Evolutionary conservation across 306 rosid genomes (phyloP).

Genomic region (Abrus pulchellus): DNA sequence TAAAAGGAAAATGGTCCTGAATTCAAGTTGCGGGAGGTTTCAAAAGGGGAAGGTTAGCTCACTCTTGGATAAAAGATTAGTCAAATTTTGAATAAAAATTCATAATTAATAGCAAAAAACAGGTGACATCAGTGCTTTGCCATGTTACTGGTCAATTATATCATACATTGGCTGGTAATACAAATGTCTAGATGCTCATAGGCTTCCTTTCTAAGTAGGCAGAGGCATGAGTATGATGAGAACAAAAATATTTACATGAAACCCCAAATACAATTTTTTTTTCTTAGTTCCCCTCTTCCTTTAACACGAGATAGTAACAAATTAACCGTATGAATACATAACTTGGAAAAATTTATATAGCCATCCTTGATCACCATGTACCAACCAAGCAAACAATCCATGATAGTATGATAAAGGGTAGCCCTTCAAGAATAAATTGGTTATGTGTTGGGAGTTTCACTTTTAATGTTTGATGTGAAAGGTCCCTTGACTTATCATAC

Average conservation of each 20-base stretch:
- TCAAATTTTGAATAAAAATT: conserved; percentile 10
- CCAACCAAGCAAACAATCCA: conserved; percentile 30
- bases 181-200: conserved; percentile 17
- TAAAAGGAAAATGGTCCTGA: conserved; percentile 43
- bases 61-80: not conserved
- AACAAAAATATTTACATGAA: not conserved
- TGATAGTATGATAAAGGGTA: not conserved
- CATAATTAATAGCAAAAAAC: not conserved
- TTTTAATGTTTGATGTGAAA: conserved; percentile 53
- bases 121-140: conserved; percentile 6
- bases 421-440: conserved; percentile 30
- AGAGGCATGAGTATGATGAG: conserved; percentile 1
- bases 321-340: not conserved
- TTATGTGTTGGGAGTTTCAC: conserved; percentile 35
- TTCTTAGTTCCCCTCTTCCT: not conserved
- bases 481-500: conserved; percentile 44
- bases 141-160: not conserved
- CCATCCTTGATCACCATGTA: conserved; percentile 24
- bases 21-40: conserved; percentile 47
- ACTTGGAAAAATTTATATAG: not conserved
- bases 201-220: conserved; percentile 4
- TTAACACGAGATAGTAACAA: not conserved
- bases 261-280: not conserved
- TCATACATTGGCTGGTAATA: conserved; percentile 1
- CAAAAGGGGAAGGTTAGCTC: conserved; percentile 27